Conservation (phyloP, 257 asterid genomes). For the Phtheirospermum japonicum region DNA sequence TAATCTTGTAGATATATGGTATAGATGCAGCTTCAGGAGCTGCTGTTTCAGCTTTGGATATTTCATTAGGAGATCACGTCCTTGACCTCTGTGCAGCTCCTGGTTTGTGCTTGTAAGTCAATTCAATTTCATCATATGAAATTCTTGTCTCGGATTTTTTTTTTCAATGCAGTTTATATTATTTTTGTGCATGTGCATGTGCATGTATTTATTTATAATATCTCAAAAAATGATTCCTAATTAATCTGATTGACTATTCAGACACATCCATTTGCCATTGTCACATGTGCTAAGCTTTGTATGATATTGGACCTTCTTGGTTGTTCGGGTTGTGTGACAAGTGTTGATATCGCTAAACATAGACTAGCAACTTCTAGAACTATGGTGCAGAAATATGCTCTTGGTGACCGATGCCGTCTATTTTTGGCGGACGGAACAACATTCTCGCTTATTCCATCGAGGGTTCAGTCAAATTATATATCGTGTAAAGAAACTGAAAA, state of each 20-base stretch:
- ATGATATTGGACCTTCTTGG: too few species aligned
- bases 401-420: slow-evolving; percentile 80
- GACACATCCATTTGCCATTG: slow-evolving; percentile 1
- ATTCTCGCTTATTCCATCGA: slow-evolving; percentile 63
- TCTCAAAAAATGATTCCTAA: slow-evolving; percentile 8
- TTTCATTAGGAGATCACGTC: too few species aligned
- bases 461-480: slow-evolving; percentile 37
- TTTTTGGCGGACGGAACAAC: slow-evolving; percentile 93
- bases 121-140: background rate
- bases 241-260: slow-evolving; percentile 22
- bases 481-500: slow-evolving; percentile 40
- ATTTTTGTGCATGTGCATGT: background rate
- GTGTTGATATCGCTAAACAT: too few species aligned
- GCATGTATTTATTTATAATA: background rate
- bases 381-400: slow-evolving; percentile 70
- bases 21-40: too few species aligned
- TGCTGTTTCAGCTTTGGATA: too few species aligned
- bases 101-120: slow-evolving; percentile 67
- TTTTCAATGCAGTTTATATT: too few species aligned
- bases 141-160: too few species aligned
- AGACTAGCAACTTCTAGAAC: too few species aligned
- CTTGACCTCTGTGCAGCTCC: slow-evolving; percentile 98
- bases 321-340: too few species aligned
- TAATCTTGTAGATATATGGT: slow-evolving; percentile 75
- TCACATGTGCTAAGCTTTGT: slow-evolving; percentile 87